These are phyloP conservation scores for Botryosphaeria dothidea DNA, from an alignment of 2,329 filamentous ascomycete genomes.

Conservation along the genomic window DNA sequence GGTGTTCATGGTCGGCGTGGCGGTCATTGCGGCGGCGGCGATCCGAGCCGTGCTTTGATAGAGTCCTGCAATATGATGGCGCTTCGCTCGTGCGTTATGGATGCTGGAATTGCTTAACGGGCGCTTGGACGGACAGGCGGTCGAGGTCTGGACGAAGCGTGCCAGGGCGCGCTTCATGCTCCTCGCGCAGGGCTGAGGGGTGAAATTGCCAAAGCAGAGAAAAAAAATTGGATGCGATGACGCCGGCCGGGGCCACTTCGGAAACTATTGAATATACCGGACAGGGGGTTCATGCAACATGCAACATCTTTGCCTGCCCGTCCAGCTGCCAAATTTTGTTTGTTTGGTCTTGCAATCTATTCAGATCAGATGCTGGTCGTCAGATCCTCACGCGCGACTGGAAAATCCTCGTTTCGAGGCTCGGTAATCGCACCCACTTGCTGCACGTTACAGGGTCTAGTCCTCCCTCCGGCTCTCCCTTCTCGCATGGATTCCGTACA, in stretches of 20 bases:
- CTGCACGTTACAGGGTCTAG: not conserved
- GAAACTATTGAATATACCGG: not conserved
- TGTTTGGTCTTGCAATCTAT: not conserved
- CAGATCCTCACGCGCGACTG: not conserved
- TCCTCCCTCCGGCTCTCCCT: not conserved
- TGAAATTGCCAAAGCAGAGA: not conserved
- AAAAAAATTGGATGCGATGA: constrained; percentile 18
- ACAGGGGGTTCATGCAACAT: not conserved
- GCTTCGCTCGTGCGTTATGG: not conserved
- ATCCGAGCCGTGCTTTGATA: constrained; percentile 8
- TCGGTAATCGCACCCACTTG: not conserved
- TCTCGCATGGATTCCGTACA: not conserved
- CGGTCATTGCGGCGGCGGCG: constrained; percentile 7
- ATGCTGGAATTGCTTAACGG: constrained; percentile 7
- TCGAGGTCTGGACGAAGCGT: constrained; percentile 1
- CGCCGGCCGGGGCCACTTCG: constrained; percentile 5
- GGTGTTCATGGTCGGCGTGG: constrained; percentile 8
- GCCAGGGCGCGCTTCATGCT: constrained; percentile 17
- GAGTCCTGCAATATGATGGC: constrained; percentile 3
- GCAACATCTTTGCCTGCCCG: not conserved
- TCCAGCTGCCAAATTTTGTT: not conserved
- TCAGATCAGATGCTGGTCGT: not conserved
- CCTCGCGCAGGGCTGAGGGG: constrained; percentile 1
- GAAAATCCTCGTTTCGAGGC: not conserved
- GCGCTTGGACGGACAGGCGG: not conserved